Conservation (phyloP, 257 asterid genomes). For the Solanum megistacrolobum region DNA sequence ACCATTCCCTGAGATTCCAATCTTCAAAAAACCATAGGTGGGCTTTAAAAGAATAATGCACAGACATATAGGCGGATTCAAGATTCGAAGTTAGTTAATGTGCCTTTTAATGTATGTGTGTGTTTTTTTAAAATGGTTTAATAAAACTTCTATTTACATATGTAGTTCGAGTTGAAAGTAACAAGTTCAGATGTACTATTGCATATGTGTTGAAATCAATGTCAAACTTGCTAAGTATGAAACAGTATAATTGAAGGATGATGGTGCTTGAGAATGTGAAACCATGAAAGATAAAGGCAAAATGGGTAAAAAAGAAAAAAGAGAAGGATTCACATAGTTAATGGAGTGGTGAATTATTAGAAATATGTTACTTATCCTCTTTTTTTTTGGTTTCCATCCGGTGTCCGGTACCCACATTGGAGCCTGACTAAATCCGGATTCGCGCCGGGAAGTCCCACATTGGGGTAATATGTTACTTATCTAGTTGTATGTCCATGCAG, state of each 20-base stretch:
- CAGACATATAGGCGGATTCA: background rate
- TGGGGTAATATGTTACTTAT: too few species aligned
- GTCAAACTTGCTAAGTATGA: background rate
- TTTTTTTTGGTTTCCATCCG: too few species aligned
- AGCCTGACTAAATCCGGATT: too few species aligned
- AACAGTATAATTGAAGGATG: background rate
- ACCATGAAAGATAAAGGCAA: background rate
- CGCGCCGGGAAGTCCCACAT: too few species aligned
- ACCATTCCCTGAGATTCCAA: constrained; percentile 17
- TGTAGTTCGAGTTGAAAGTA: background rate
- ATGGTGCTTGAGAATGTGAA: background rate
- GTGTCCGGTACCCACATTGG: too few species aligned
- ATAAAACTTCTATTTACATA: background rate
- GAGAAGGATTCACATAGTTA: background rate
- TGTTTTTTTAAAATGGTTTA: background rate
- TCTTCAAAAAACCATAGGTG: constrained; percentile 19
- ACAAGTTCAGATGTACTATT: background rate
- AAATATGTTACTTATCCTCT: background rate
- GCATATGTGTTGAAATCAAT: background rate
- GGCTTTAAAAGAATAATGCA: background rate
- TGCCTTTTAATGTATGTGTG: background rate
- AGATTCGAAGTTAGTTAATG: background rate
- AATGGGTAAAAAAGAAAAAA: background rate
- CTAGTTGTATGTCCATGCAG: background rate
- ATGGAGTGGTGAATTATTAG: background rate